These are phyloP conservation scores for Cercospora brassicicola DNA, from an alignment of 2,329 filamentous ascomycete species.

Conservation along the genomic window DNA sequence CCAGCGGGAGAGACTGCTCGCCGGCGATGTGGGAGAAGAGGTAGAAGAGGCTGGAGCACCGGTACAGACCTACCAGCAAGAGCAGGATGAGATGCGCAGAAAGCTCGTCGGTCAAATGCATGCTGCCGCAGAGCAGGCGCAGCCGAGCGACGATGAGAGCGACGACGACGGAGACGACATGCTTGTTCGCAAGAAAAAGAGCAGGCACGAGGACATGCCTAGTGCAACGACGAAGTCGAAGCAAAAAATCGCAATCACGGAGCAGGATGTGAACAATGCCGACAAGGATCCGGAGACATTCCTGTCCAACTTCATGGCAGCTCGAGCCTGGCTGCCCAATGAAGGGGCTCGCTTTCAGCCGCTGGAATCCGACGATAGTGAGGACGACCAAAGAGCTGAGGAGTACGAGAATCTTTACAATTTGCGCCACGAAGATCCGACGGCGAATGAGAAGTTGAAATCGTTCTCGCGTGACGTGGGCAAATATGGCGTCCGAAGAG, in stretches of 20 bases:
- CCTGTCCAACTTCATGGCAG: slow-evolving; percentile 92
- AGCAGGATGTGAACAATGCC: slow-evolving; percentile 70
- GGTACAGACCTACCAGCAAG: slow-evolving; percentile 76
- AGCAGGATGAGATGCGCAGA: slow-evolving; percentile 80
- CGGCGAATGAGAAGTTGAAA: slow-evolving; percentile 81
- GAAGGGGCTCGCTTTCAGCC: slow-evolving; percentile 69
- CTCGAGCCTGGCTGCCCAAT: slow-evolving; percentile 81
- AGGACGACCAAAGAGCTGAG: slow-evolving; percentile 72
- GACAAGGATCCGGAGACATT: slow-evolving; percentile 89
- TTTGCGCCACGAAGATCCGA: slow-evolving; percentile 91
- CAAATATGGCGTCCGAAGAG: slow-evolving; percentile 79
- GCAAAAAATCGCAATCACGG: slow-evolving; percentile 44
- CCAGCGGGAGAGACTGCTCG: slow-evolving; percentile 84
- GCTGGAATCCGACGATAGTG: slow-evolving; percentile 89
- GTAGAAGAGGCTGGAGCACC: slow-evolving; percentile 53
- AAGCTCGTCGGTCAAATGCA: slow-evolving; percentile 80
- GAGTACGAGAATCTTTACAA: slow-evolving; percentile 93
- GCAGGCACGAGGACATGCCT: slow-evolving; percentile 34
- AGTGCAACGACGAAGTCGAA: slow-evolving; percentile 29
- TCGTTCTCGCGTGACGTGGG: slow-evolving; percentile 87
- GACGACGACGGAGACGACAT: slow-evolving; percentile 68
- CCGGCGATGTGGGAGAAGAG: slow-evolving; percentile 64
- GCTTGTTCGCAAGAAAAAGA: slow-evolving; percentile 68
- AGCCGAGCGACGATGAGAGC: slow-evolving; percentile 47
- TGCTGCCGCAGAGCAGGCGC: slow-evolving; percentile 52